Conservation (phyloP, 129 eudicot species). For the Tagetes erecta region DNA sequence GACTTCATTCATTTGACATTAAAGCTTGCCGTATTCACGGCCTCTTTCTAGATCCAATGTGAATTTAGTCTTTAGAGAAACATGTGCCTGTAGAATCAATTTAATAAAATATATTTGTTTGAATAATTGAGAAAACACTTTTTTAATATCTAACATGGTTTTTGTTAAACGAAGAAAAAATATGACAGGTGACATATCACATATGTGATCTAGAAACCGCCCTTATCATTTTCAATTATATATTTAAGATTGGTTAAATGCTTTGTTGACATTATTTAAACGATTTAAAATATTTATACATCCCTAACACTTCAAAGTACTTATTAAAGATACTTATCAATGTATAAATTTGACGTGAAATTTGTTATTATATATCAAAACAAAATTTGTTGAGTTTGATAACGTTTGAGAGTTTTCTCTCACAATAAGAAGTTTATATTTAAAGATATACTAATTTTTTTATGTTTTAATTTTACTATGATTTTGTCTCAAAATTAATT, state of each 20-base stretch:
- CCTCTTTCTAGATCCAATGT: neutral
- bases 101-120: neutral
- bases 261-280: neutral
- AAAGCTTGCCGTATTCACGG: neutral
- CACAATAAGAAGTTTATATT: no score
- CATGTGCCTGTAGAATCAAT: neutral
- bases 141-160: conserved; percentile 1
- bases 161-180: neutral
- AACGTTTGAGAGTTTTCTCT: no score
- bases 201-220: conserved; percentile 15
- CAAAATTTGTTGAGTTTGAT: no score
- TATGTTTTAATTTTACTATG: no score
- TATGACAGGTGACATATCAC: conserved; percentile 20
- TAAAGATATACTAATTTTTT: no score
- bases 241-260: neutral
- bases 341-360: no score
- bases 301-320: no score
- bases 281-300: neutral
- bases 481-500: no score
- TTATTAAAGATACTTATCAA: no score
- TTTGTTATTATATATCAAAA: no score
- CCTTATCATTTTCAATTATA: neutral
- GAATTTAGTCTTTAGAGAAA: conserved; percentile 2
- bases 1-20: neutral
- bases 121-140: neutral